These are phyloP conservation scores for Barnettozyma hawaiiensis DNA, from an alignment of 1,139 yeast genomes.

Conservation along the genomic window DNA sequence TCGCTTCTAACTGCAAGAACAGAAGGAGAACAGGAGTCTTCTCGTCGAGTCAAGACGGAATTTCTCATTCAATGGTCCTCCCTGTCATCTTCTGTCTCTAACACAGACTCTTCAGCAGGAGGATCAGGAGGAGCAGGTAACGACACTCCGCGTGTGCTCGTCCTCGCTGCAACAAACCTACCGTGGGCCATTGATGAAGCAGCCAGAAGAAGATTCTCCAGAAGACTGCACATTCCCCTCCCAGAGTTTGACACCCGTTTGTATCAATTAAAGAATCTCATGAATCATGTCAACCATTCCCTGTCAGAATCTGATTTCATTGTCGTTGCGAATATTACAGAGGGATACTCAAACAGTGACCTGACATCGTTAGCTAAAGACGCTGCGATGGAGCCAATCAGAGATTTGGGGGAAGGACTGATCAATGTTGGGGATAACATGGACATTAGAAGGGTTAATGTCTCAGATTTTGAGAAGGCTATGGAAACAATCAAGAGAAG, in stretches of 20 bases:
- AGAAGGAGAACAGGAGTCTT: constrained; percentile 42
- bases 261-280: constrained; percentile 44
- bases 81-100: constrained; percentile 50
- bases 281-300: constrained; percentile 31
- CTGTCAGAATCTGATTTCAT: constrained; percentile 44
- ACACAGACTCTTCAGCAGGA: too few species aligned
- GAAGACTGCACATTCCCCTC: constrained; percentile 58
- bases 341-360: constrained; percentile 61
- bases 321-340: constrained; percentile 43
- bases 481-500: constrained; percentile 51
- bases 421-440: constrained; percentile 46
- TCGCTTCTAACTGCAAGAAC: constrained; percentile 50
- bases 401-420: constrained; percentile 54
- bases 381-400: constrained; percentile 67
- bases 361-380: constrained; percentile 62
- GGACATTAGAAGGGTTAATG: constrained; percentile 46
- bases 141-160: constrained; percentile 44
- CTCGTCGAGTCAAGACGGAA: constrained; percentile 57
- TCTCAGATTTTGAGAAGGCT: constrained; percentile 47
- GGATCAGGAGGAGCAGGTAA: constrained; percentile 24
- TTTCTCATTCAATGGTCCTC: constrained; percentile 64
- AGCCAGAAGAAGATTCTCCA: constrained; percentile 56
- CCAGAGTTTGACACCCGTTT: constrained; percentile 56
- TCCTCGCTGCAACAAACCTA: constrained; percentile 57
- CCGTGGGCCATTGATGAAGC: constrained; percentile 72